Percentiles rank a stretch among this genome's conserved stretches.
Evolutionary conservation across 139 green algal species (phyloP).

Genomic region (Mesostigma viride): DNA sequence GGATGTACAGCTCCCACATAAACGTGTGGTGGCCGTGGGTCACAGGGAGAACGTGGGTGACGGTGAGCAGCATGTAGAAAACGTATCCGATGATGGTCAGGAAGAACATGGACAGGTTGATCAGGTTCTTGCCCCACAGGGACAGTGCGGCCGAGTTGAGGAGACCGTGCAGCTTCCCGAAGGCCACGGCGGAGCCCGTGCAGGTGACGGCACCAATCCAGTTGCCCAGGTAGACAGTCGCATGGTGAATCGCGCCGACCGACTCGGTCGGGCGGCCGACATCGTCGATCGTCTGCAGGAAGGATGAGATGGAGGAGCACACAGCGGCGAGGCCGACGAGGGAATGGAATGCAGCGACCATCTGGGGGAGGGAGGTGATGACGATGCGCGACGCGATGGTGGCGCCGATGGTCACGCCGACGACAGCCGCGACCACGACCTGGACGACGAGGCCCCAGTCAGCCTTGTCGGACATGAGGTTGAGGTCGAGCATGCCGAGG

Average conservation of each 20-base stretch:
- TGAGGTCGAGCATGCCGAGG: slow-evolving; percentile 26
- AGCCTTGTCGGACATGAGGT: not conserved
- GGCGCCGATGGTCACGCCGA: slow-evolving; percentile 38
- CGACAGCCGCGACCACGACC: slow-evolving; percentile 19
- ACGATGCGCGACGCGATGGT: slow-evolving; percentile 46
- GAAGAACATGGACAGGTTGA: slow-evolving; percentile 2
- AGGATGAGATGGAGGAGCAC: not conserved
- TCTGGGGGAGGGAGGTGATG: slow-evolving; percentile 64
- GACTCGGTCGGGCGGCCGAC: slow-evolving; percentile 2
- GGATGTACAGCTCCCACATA: too few species aligned
- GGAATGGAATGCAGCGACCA: slow-evolving; percentile 29
- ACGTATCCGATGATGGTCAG: too few species aligned
- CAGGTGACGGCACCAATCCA: slow-evolving; percentile 25
- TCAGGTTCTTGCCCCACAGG: slow-evolving; percentile 15
- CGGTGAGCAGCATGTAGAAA: too few species aligned
- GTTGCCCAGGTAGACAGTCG: slow-evolving; percentile 6
- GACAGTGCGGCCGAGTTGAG: slow-evolving; percentile 1
- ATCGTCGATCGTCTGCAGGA: not conserved
- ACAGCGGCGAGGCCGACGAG: not conserved
- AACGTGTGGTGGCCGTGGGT: too few species aligned
- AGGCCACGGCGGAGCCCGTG: slow-evolving; percentile 21
- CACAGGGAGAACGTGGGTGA: too few species aligned
- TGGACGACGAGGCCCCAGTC: too few species aligned
- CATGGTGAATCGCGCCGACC: slow-evolving; percentile 8
- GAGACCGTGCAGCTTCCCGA: slow-evolving; percentile 25